phyloP scores from a whole-genome alignment of 208 protist genomes.

The Leishmania martiniquensis region DNA sequence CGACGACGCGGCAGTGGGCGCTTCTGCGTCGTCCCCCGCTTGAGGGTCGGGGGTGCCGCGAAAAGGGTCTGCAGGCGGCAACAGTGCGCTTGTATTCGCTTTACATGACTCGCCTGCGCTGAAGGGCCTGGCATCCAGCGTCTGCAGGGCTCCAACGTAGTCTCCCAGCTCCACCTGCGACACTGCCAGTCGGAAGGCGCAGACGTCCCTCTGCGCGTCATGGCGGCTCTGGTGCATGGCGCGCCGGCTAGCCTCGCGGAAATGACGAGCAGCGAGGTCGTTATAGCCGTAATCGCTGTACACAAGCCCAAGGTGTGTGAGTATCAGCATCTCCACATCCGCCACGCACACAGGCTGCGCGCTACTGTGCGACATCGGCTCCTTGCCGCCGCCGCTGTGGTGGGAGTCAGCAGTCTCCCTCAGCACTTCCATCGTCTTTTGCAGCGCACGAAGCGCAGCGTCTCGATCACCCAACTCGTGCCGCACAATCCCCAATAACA shows the following conservation, averaged over 20 bases:
- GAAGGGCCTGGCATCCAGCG: conserved; percentile 4
- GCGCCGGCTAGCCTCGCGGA: conserved; percentile 31
- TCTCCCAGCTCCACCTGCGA: conserved; percentile 27
- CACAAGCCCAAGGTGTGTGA: conserved; percentile 76
- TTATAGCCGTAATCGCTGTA: conserved; percentile 75
- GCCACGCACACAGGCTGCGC: conserved; percentile 27
- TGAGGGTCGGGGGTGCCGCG: not conserved
- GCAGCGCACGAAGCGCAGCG: conserved; percentile 14
- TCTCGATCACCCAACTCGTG: conserved; percentile 7
- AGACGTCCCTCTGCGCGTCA: conserved; percentile 26
- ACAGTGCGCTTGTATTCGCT: not conserved
- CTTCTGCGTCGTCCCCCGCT: not conserved
- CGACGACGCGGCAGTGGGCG: not conserved
- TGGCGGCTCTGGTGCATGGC: conserved; percentile 17
- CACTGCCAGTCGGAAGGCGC: conserved; percentile 34
- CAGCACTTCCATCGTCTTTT: conserved; percentile 3
- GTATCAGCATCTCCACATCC: conserved; percentile 41
- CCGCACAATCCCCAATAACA: conserved; percentile 22
- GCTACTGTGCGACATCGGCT: conserved; percentile 9
- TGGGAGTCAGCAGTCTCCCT: not conserved
- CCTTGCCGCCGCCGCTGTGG: conserved; percentile 7
- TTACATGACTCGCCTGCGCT: too few species aligned
- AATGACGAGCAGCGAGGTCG: conserved; percentile 76
- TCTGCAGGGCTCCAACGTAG: conserved; percentile 28
- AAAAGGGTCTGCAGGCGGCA: not conserved